Conservation (phyloP, 164 flowering plant species). For the Nymphaea thermarum region DNA sequence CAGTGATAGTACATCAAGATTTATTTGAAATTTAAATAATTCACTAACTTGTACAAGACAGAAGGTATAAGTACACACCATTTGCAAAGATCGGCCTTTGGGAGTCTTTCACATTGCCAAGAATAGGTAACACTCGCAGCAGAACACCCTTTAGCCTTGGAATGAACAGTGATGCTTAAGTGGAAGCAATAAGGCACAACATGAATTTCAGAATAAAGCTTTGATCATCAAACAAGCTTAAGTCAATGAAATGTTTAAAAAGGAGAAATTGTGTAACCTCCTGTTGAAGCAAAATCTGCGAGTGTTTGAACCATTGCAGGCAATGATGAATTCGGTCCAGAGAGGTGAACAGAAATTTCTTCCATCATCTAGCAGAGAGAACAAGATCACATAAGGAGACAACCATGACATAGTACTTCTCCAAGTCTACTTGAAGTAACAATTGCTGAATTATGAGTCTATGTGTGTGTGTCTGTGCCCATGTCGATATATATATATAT, state of each 20-base stretch:
- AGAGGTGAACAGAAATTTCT: slow-evolving; percentile 73
- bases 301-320: slow-evolving; percentile 95
- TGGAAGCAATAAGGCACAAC: slow-evolving; percentile 9
- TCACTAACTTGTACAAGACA: background rate
- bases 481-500: too few species aligned
- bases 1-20: too few species aligned
- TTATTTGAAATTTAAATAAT: too few species aligned
- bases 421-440: background rate
- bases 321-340: slow-evolving; percentile 59
- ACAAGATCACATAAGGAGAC: background rate
- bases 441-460: too few species aligned
- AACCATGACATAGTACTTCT: background rate
- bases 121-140: slow-evolving; percentile 77
- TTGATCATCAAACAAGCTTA: background rate
- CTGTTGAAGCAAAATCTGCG: slow-evolving; percentile 85
- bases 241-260: background rate
- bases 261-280: slow-evolving; percentile 33
- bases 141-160: slow-evolving; percentile 82
- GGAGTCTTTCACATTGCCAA: slow-evolving; percentile 81
- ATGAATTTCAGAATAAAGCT: background rate
- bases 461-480: too few species aligned
- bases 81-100: slow-evolving; percentile 89
- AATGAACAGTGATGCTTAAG: slow-evolving; percentile 79
- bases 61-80: slow-evolving; percentile 28
- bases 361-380: slow-evolving; percentile 75